A percentile compares a stretch with the other conserved stretches of the same genome.
Conservation (phyloP, 31 red algal genomes). For the Endocladia muricata region DNA sequence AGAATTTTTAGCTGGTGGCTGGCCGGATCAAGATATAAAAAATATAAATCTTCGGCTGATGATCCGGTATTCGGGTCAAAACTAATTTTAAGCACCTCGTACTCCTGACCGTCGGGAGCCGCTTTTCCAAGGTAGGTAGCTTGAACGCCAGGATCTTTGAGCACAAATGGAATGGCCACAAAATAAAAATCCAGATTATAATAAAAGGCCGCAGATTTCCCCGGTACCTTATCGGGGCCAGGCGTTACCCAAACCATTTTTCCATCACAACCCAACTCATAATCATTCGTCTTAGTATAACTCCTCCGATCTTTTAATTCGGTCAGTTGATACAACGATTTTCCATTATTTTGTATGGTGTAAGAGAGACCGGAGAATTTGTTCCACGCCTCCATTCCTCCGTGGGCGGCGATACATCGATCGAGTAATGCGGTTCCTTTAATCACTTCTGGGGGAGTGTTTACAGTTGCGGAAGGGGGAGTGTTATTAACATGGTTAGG, state of each 20-base stretch:
- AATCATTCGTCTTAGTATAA: too few relatives aligned
- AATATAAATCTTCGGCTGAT: neutral
- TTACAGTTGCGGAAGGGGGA: too few relatives aligned
- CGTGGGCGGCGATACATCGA: too few relatives aligned
- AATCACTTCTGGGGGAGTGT: too few relatives aligned
- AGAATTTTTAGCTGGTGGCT: too few relatives aligned
- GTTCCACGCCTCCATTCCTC: too few relatives aligned
- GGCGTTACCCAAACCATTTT: neutral
- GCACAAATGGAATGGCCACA: constrained; percentile 2
- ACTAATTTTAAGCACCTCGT: neutral
- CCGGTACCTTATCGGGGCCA: neutral
- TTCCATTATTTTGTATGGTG: too few relatives aligned
- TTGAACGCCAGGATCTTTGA: neutral
- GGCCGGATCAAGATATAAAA: constrained; percentile 26
- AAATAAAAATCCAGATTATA: constrained; percentile 4
- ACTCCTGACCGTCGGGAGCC: neutral
- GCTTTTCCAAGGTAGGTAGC: neutral
- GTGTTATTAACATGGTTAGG: too few relatives aligned
- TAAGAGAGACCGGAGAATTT: too few relatives aligned
- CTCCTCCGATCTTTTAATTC: too few relatives aligned
- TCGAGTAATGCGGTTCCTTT: too few relatives aligned
- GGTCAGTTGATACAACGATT: too few relatives aligned
- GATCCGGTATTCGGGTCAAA: neutral
- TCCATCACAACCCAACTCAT: neutral
- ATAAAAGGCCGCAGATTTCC: neutral